Conservation (phyloP, 768 basidiomycete genomes). For the Nidularia sp. region DNA sequence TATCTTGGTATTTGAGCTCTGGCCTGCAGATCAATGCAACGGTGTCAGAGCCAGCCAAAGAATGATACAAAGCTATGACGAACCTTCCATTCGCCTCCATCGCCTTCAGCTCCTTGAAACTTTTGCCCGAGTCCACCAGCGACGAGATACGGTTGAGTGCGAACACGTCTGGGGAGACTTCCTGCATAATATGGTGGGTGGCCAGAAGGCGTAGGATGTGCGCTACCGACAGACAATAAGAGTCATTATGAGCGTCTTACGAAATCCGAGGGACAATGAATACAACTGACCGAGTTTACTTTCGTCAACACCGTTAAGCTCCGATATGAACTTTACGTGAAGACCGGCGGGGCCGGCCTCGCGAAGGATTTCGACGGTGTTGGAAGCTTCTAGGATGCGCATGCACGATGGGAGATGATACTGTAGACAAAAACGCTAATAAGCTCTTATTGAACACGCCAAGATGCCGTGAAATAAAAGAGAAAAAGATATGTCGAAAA, state of each 20-base stretch:
- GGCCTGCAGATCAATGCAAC: constrained; percentile 30
- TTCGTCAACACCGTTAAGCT: constrained; percentile 37
- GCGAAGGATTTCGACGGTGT: constrained; percentile 66
- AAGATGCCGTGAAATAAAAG: neutral
- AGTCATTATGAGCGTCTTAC: too few relatives aligned
- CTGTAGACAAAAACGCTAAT: constrained; percentile 25
- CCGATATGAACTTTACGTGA: constrained; percentile 44
- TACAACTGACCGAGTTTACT: constrained; percentile 44
- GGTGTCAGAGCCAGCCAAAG: neutral
- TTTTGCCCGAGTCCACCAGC: constrained; percentile 64
- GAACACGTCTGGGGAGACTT: constrained; percentile 69
- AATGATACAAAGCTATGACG: constrained; percentile 1
- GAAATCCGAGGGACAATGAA: neutral
- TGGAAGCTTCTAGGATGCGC: constrained; percentile 68
- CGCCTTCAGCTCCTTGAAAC: constrained; percentile 38
- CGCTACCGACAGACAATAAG: constrained; percentile 28
- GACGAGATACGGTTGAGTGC: constrained; percentile 68
- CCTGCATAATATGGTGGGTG: constrained; percentile 72
- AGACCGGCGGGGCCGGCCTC: constrained; percentile 53
- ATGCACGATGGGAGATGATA: constrained; percentile 75
- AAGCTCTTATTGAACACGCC: neutral
- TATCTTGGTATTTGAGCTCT: constrained; percentile 61
- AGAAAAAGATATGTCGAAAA: neutral
- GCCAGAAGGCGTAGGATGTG: constrained; percentile 75
- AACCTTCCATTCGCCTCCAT: constrained; percentile 37